phyloP scores from a whole-genome alignment of 495 filamentous ascomycete genomes.

The Talaromyces liani region DNA sequence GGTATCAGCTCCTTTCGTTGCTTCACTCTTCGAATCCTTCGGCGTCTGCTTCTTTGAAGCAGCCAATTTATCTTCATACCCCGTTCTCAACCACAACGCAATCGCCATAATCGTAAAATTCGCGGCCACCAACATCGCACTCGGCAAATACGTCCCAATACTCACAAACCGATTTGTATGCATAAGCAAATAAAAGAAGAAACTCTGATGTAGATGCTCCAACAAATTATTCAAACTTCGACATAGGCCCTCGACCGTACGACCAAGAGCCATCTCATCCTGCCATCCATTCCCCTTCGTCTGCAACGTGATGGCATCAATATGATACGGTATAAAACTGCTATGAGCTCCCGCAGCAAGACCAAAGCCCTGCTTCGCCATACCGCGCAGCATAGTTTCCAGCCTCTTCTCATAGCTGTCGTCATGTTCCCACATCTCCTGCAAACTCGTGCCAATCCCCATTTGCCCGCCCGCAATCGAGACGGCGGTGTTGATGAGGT shows the following conservation, averaged over 20 bases:
- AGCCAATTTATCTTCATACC: conserved; percentile 31
- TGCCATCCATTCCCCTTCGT: conserved; percentile 88
- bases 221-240: conserved; percentile 91
- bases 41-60: conserved; percentile 18
- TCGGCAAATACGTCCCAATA: conserved; percentile 94
- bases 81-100: conserved; percentile 82
- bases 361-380: conserved; percentile 85
- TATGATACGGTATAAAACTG: conserved; percentile 95
- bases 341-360: conserved; percentile 88
- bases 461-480: conserved; percentile 85
- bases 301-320: conserved; percentile 91
- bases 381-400: conserved; percentile 83
- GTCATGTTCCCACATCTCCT: conserved; percentile 79
- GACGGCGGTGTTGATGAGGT: conserved; percentile 91
- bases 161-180: conserved; percentile 87
- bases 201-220: conserved; percentile 96
- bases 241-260: conserved; percentile 82
- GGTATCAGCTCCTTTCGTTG: background rate
- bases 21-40: background rate
- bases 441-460: conserved; percentile 73
- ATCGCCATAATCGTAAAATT: conserved; percentile 97
- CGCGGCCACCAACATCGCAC: conserved; percentile 88
- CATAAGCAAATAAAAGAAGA: conserved; percentile 98
- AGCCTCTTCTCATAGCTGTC: conserved; percentile 78
- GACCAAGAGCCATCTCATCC: conserved; percentile 91